Conservation (phyloP, 2,329 filamentous ascomycete species). For the Seiridium unicorne region DNA sequence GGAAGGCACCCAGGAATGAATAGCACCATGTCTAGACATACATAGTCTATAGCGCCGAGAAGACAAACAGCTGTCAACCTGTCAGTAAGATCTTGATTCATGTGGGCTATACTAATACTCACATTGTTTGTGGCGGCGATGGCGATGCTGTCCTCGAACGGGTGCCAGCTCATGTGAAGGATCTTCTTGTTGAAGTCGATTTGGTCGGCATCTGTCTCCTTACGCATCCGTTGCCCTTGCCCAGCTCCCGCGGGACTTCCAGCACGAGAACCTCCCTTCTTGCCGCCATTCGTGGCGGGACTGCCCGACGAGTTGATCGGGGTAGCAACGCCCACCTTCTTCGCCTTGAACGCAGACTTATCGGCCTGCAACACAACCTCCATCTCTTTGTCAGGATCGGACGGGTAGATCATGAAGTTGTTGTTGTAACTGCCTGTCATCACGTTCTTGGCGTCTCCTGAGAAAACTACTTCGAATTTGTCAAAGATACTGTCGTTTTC, state of each 20-base stretch:
- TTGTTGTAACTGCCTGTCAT: conserved; percentile 99
- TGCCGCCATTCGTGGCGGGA: conserved; percentile 70
- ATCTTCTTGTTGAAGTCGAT: conserved; percentile 99
- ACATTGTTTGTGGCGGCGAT: conserved; percentile 99
- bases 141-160: conserved; percentile 98
- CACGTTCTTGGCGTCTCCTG: conserved; percentile 95
- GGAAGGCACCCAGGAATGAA: too few species aligned
- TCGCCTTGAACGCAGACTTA: conserved; percentile 99
- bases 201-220: conserved; percentile 98
- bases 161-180: conserved; percentile 99
- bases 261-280: conserved; percentile 86
- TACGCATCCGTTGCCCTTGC: conserved; percentile 92
- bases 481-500: conserved; percentile 99
- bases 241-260: conserved; percentile 79
- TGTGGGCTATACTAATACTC: conserved; percentile 43
- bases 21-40: too few species aligned
- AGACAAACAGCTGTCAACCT: conserved; percentile 65
- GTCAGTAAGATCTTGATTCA: conserved; percentile 19
- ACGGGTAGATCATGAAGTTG: conserved; percentile 99
- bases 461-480: conserved; percentile 99
- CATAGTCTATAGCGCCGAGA: conserved; percentile 64
- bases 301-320: conserved; percentile 86
- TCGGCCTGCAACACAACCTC: conserved; percentile 97
- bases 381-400: conserved; percentile 91
- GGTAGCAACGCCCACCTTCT: conserved; percentile 97